Evolutionary conservation across 768 basidiomycete species (phyloP), one percentile per base, ranked within the genome.

Genomic region (Macrocybe gigantea): DNA sequence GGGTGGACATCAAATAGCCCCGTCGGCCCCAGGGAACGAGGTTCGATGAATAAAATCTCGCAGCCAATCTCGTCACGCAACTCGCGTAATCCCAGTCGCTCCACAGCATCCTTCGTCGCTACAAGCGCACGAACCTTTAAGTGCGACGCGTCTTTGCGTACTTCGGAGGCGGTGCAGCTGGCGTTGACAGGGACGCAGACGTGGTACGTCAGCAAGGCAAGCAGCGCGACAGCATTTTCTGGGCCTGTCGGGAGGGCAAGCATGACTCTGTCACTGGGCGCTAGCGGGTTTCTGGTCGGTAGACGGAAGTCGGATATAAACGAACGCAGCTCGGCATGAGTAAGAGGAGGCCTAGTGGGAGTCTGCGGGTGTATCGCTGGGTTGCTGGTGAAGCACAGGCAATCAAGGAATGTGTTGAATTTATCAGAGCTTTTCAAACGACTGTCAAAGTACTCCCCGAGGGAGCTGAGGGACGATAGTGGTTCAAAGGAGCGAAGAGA

Each of bases 181-280:
- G 71, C 65, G 54, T 75, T 77, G 33, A 75, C 68, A 1, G 74
- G 75, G 5, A 71, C 74, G 45, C 70, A 71, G 13, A 73, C 70
- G 58, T 75, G 70, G 52, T 74, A 74, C 44, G 50, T 56, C 8
- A 68, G 62, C 10, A 77, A 49, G 1, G 73, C 64, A 39, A 75
- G 64, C n/a, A 77, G 57, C 2, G 74, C 74, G 7, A 75, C 55
- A 0, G 73, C 75, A 43, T 72, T 74, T 52, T 73, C 70, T 13
- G 73, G 70, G 6, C 73, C 72, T 8, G 72, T 69, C 6, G 73
- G 72, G 5, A 75, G 60, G 3, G 64, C 68, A 45, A 73, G 58
- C 63, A 77, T 70, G 48, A 77, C 63, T 8, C 75, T 66, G 58
- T 75, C 72, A 55, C 74, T 77, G 8, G 64, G 68, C 6, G 65